phyloP scores from a whole-genome alignment of 2,329 filamentous ascomycete genomes.

The Colletotrichum sojae region DNA sequence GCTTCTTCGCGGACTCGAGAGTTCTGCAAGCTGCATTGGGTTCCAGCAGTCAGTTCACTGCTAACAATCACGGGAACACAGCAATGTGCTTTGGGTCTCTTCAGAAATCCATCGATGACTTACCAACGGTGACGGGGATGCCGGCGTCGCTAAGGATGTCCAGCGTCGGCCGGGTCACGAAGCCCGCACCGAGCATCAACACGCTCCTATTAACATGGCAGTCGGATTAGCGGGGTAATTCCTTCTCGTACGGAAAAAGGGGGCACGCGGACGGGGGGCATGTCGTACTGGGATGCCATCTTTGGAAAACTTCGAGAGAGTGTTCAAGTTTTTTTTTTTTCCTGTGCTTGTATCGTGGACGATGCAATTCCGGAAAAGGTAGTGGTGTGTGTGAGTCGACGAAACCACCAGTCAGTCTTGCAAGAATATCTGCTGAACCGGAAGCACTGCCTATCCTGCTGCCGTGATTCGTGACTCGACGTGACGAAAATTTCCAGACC shows the following conservation, averaged over 20 bases:
- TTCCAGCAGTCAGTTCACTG: neutral
- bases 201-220: conserved; percentile 36
- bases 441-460: conserved; percentile 10
- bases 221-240: conserved; percentile 11
- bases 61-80: neutral
- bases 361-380: conserved; percentile 3
- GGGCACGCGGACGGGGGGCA: neutral
- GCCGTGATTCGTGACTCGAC: conserved; percentile 35
- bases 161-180: conserved; percentile 75
- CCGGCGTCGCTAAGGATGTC: conserved; percentile 74
- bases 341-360: conserved; percentile 18
- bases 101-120: conserved; percentile 43
- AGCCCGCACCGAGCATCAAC: conserved; percentile 67
- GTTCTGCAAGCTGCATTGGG: conserved; percentile 80
- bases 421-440: neutral
- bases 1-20: conserved; percentile 81
- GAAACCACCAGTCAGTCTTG: neutral
- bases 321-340: neutral
- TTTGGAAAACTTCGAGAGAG: neutral
- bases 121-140: conserved; percentile 76
- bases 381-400: conserved; percentile 8
- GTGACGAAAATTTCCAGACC: conserved; percentile 25
- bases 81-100: too few relatives aligned
- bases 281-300: conserved; percentile 37
- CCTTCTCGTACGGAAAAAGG: conserved; percentile 2